These are phyloP conservation scores for Silene noctiflora DNA, from an alignment of 179 eudicot species.

Conservation along the genomic window DNA sequence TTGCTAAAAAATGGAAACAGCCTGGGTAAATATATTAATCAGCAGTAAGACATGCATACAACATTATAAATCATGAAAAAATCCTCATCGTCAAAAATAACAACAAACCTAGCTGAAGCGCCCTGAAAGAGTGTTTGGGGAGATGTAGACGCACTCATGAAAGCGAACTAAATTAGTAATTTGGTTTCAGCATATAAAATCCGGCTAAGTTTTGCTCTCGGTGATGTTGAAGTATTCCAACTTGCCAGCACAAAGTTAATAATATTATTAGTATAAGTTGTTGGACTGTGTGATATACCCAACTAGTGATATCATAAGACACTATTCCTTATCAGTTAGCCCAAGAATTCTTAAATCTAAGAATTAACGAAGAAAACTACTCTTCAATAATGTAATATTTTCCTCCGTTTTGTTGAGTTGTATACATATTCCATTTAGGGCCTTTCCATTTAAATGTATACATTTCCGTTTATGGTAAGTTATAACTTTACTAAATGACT, in stretches of 20 bases:
- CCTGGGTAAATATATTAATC: too few species aligned
- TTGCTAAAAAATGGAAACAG: not conserved
- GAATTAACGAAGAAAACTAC: not conserved
- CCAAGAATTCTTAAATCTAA: not conserved
- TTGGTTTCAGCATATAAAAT: not conserved
- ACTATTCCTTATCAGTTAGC: not conserved
- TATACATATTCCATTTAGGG: too few species aligned
- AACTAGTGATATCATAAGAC: not conserved
- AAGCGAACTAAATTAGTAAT: not conserved
- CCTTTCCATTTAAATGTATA: too few species aligned
- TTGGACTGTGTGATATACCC: not conserved
- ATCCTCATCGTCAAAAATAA: not conserved
- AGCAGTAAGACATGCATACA: not conserved
- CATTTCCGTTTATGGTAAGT: too few species aligned
- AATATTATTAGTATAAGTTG: not conserved
- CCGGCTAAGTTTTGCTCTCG: not conserved
- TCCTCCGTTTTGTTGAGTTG: too few species aligned
- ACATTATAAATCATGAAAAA: not conserved
- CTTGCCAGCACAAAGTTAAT: not conserved
- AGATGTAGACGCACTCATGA: not conserved
- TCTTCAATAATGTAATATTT: too few species aligned
- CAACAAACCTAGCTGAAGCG: not conserved
- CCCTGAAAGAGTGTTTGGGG: not conserved
- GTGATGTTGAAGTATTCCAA: not conserved
- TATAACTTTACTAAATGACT: too few species aligned